Conservation (phyloP, 805 yeast species). For the Kuraishia cidri region DNA sequence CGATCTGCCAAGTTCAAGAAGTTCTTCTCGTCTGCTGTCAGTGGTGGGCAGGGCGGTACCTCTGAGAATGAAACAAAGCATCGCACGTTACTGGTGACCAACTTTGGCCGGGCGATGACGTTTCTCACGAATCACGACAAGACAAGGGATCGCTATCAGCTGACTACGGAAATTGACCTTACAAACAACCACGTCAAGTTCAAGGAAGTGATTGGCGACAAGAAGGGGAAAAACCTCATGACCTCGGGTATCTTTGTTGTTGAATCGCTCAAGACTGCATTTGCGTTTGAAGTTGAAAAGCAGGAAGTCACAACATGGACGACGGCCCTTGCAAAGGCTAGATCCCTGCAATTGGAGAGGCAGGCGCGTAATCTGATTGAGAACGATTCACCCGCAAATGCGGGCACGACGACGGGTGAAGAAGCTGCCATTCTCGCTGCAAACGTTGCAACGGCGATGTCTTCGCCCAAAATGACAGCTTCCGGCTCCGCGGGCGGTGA, state of each 20-base stretch:
- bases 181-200: slow-evolving; percentile 42
- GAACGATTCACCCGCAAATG: slow-evolving; percentile 17
- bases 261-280: slow-evolving; percentile 42
- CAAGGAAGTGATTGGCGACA: slow-evolving; percentile 45
- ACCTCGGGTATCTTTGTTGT: slow-evolving; percentile 45
- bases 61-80: slow-evolving; percentile 20
- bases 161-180: slow-evolving; percentile 46
- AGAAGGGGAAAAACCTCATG: slow-evolving; percentile 21
- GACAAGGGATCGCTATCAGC: slow-evolving; percentile 29
- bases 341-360: slow-evolving; percentile 38
- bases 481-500: no score
- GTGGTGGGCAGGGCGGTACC: slow-evolving; percentile 1
- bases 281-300: slow-evolving; percentile 47
- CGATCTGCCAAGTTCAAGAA: slow-evolving; percentile 13
- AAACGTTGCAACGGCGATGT: slow-evolving; percentile 11
- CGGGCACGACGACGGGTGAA: slow-evolving; percentile 21
- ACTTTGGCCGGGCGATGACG: slow-evolving; percentile 53
- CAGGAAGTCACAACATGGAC: slow-evolving; percentile 52
- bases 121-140: slow-evolving; percentile 30
- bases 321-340: slow-evolving; percentile 37
- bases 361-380: slow-evolving; percentile 14
- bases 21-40: slow-evolving; percentile 13
- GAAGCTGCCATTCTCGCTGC: slow-evolving; percentile 29
- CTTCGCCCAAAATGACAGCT: background rate
- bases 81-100: slow-evolving; percentile 49